phyloP scores from a whole-genome alignment of 2,329 filamentous ascomycete genomes.

The Byssochlamys sp. region DNA sequence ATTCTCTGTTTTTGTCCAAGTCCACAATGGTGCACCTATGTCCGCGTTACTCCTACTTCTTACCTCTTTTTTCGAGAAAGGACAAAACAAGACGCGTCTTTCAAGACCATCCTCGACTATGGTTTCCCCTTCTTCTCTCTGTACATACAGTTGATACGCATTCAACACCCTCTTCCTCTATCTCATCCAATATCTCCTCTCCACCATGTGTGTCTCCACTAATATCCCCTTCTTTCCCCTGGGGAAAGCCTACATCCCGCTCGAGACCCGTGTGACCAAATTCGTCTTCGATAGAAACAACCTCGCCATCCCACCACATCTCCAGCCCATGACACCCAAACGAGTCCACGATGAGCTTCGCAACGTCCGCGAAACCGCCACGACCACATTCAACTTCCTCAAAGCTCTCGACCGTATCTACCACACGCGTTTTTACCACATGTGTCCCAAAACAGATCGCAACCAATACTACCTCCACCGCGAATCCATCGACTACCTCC shows the following conservation, averaged over 20 bases:
- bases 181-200: not conserved
- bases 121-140: not conserved
- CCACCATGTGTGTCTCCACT: not conserved
- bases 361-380: slow-evolving; percentile 10
- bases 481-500: slow-evolving; percentile 17
- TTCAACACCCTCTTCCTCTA: not conserved
- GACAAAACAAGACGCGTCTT: not conserved
- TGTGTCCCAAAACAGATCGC: slow-evolving; percentile 14
- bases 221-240: not conserved
- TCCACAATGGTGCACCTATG: no score
- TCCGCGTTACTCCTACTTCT: not conserved
- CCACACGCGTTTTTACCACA: slow-evolving; percentile 13
- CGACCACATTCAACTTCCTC: slow-evolving; percentile 6
- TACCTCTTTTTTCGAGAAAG: not conserved
- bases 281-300: slow-evolving; percentile 5
- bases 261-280: not conserved
- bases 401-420: slow-evolving; percentile 10
- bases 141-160: not conserved
- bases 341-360: slow-evolving; percentile 6
- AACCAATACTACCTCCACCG: slow-evolving; percentile 7
- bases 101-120: not conserved
- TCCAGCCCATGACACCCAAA: slow-evolving; percentile 5
- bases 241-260: slow-evolving; percentile 4
- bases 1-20: not conserved
- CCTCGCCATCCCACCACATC: slow-evolving; percentile 9